Base-by-base conservation (phyloP, 805 yeast genomes). In the Kodamaea lidongshanica region DNA sequence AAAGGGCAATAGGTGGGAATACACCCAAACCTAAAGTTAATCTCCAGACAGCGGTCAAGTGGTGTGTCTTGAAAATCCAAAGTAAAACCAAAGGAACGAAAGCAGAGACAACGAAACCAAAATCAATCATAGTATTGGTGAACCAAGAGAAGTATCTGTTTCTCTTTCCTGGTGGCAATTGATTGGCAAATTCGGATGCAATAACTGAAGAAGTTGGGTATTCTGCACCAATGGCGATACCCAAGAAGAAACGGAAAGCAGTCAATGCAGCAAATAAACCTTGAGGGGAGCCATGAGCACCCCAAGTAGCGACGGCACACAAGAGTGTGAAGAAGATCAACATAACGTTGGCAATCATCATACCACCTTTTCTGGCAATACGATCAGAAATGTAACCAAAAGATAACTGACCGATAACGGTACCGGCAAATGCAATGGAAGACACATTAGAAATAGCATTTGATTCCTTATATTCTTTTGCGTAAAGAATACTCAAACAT, bases 171-270 rank as follows among this genome's bases (percentile, higher is more conserved):
- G 74, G 67, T 7, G 88, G 82, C 45, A 86, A 62, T 39, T 74
- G 59, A 34, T 81, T 77, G 27, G 92, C 75, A 21, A 92, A 89
- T 58, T 87, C 96, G 17, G 95, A 87, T 45, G 92, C 83, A 19
- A 94, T 92, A 12, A 87, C 89, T 6, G 94, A 80, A 28, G 95
- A 87, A 8, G 94, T 79, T 26, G 95, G 95, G 52, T 87, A 87
- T 59, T 87, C 96, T 28, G 92, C 87, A 46, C 96, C 96, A 44
- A 88, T 83, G 46, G 87, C 94, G 40, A 84, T 64, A 58, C 96
- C 96, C 30, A 88, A 61, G 58, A 87, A 78, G 56, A 84, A 84
- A 54, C 96, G 72, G 55, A 79, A 84, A 7, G 79, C 81, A 7
- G 94, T 83, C 32, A 87, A 58, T 14, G 92, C 88, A 9, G 86